A percentile compares a stretch with the other conserved stretches of the same genome.
phyloP scores from a whole-genome alignment of 441 rosid genomes.

The Hura crepitans region DNA sequence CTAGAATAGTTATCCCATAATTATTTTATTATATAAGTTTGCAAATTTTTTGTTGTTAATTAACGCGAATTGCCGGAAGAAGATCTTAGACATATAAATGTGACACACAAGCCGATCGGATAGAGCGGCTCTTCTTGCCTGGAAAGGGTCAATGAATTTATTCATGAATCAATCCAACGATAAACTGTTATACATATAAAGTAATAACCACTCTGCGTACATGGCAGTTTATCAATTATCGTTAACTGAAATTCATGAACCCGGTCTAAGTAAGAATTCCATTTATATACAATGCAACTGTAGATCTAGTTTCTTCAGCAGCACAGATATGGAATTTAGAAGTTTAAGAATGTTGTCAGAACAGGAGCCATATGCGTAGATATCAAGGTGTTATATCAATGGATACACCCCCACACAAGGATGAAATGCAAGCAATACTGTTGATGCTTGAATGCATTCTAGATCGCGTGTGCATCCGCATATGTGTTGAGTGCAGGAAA shows the following conservation, averaged over 20 bases:
- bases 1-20: background rate
- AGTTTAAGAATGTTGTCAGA: background rate
- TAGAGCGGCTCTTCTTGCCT: too few species aligned
- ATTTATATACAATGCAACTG: background rate
- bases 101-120: background rate
- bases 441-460: background rate
- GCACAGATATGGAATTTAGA: background rate
- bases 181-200: too few species aligned
- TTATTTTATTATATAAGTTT: background rate
- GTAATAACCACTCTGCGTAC: too few species aligned
- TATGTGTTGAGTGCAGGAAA: background rate
- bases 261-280: too few species aligned
- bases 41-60: background rate
- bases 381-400: background rate
- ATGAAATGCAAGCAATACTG: background rate
- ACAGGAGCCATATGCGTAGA: background rate
- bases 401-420: background rate
- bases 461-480: too few species aligned
- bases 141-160: too few species aligned
- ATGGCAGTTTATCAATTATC: too few species aligned
- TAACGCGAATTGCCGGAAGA: background rate
- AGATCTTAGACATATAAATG: background rate
- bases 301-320: background rate
- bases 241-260: too few species aligned
- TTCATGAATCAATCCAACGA: too few species aligned